phyloP scores from a whole-genome alignment of 257 asterid genomes.

The Nicotiana attenuata region DNA sequence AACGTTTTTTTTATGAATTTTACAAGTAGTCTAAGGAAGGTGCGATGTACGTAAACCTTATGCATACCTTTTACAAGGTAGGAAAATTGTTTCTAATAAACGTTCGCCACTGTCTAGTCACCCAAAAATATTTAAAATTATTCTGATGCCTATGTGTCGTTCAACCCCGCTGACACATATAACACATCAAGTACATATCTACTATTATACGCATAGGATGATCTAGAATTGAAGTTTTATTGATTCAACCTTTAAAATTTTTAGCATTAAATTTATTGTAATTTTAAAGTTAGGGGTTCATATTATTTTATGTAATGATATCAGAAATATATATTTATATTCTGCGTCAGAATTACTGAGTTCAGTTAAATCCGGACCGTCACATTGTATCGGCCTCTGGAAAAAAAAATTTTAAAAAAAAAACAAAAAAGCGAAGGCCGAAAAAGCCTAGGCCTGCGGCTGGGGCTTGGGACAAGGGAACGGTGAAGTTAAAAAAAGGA shows the following conservation, averaged over 20 bases:
- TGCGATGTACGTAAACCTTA: accelerated
- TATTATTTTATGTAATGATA: too few species aligned
- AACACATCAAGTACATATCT: neutral
- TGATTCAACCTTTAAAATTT: too few species aligned
- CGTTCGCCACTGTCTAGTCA: accelerated
- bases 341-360: accelerated
- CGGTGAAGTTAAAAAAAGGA: neutral
- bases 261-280: too few species aligned
- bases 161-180: neutral
- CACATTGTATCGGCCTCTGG: too few species aligned
- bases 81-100: too few species aligned
- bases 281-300: too few species aligned
- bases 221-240: too few species aligned
- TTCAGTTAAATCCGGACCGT: accelerated
- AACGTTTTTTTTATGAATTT: too few species aligned
- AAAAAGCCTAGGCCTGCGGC: constrained; percentile 2
- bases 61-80: accelerated
- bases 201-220: neutral
- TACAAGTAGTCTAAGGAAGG: accelerated
- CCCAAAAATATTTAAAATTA: neutral
- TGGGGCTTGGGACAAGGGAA: neutral
- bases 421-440: accelerated
- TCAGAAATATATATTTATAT: too few species aligned
- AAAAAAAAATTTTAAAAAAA: neutral
- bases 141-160: neutral